Evolutionary conservation across 2,329 filamentous ascomycete species (phyloP).

Genomic region (Scedosporium boydii): DNA sequence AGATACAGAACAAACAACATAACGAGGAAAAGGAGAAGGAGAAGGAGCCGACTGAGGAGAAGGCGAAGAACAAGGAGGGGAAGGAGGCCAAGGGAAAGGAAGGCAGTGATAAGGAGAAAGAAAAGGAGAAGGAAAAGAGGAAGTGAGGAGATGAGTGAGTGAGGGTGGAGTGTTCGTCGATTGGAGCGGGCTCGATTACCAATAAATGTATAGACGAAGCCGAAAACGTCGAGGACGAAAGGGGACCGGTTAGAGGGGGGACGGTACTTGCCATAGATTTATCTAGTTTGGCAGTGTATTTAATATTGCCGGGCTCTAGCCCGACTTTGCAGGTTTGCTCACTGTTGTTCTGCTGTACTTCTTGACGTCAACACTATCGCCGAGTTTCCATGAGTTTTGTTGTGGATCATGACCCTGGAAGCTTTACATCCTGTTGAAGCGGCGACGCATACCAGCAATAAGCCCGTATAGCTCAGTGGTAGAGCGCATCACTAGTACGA

Average conservation of each 20-base stretch:
- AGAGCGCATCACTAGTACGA: too few relatives aligned
- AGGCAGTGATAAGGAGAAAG: background rate
- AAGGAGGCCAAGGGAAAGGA: constrained; percentile 25
- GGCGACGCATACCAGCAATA: too few relatives aligned
- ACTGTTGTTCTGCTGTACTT: too few relatives aligned
- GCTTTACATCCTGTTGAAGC: too few relatives aligned
- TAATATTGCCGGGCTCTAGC: background rate
- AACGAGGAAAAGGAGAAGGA: constrained; percentile 91
- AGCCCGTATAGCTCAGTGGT: too few relatives aligned
- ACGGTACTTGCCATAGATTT: constrained; percentile 11
- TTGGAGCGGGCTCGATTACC: background rate
- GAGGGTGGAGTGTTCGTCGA: background rate
- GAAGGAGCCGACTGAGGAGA: constrained; percentile 57
- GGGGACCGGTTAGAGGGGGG: constrained; percentile 7
- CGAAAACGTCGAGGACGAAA: background rate
- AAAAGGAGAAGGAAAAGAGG: background rate
- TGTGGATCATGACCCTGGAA: too few relatives aligned
- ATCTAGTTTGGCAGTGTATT: constrained; percentile 9
- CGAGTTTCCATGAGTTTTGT: too few relatives aligned
- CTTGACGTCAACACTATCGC: too few relatives aligned
- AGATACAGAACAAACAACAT: constrained; percentile 97
- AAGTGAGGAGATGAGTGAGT: background rate
- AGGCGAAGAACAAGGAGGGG: constrained; percentile 49
- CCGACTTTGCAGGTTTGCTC: background rate
- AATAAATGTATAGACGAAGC: background rate